phyloP scores from a whole-genome alignment of 192 early-diverging fungal species.

The Physocladia obscura region DNA sequence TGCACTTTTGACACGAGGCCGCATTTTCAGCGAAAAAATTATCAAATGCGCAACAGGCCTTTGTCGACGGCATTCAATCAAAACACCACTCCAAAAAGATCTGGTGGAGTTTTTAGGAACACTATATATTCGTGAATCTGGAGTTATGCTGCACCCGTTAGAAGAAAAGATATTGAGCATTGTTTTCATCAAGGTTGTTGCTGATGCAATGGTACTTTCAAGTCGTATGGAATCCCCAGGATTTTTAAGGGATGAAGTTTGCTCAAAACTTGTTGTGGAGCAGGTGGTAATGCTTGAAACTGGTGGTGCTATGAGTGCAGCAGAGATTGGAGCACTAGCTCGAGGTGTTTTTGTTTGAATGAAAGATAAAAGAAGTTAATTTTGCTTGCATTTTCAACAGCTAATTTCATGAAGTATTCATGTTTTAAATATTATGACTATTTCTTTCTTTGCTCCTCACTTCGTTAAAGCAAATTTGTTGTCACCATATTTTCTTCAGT shows the following conservation, averaged over 20 bases:
- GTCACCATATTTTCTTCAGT: no score
- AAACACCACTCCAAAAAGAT: not conserved
- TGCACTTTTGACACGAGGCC: not conserved
- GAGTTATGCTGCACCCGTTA: not conserved
- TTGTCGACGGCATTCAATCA: not conserved
- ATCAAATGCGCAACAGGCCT: not conserved
- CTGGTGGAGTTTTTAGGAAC: constrained; percentile 1
- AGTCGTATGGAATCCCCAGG: not conserved
- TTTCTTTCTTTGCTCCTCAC: no score
- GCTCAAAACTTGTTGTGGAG: not conserved
- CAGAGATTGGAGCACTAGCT: not conserved
- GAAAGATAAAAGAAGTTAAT: no score
- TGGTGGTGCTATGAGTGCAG: not conserved
- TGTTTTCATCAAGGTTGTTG: constrained; percentile 1
- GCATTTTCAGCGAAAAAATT: not conserved
- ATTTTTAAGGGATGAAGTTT: not conserved
- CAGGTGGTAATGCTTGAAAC: not conserved
- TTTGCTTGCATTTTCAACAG: no score
- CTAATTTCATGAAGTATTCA: no score
- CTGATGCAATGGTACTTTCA: not conserved
- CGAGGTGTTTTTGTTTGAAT: constrained; percentile 1
- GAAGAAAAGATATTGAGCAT: not conserved
- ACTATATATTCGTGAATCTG: not conserved
- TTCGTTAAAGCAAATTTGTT: no score
- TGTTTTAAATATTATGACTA: no score